Percentiles rank a stretch among this genome's conserved stretches.
Conservation (phyloP, 371 early-diverging fungal species). For the Mucor saturninus region DNA sequence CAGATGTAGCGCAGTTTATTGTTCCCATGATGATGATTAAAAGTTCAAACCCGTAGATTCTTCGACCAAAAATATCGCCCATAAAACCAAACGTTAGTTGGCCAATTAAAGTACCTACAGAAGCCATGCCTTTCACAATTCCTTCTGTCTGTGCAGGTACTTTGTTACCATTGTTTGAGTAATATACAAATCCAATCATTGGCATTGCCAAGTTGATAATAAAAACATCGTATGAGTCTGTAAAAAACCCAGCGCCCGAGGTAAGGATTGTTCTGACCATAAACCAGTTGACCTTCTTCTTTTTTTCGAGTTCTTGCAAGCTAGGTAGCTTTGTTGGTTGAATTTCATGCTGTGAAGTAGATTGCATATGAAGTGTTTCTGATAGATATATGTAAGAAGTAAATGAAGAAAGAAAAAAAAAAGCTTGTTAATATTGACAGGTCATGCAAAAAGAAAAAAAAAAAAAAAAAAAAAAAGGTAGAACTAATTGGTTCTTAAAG, state of each 20-base stretch:
- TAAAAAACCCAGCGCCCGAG: constrained; percentile 86
- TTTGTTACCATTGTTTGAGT: constrained; percentile 38
- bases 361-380: too few relatives aligned
- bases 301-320: constrained; percentile 5
- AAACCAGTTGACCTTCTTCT: constrained; percentile 64
- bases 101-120: constrained; percentile 79
- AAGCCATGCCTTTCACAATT: constrained; percentile 75
- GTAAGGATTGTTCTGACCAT: constrained; percentile 81
- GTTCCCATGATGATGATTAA: constrained; percentile 79
- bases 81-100: constrained; percentile 81
- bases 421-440: too few relatives aligned
- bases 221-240: constrained; percentile 88
- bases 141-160: constrained; percentile 64
- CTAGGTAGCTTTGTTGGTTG: neutral
- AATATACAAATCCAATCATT: constrained; percentile 79
- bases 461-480: too few relatives aligned
- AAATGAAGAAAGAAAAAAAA: too few relatives aligned
- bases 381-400: too few relatives aligned
- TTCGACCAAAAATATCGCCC: constrained; percentile 81
- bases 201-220: constrained; percentile 77
- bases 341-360: too few relatives aligned
- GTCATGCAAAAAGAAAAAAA: too few relatives aligned
- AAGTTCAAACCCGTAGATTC: constrained; percentile 87
- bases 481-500: too few relatives aligned
- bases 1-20: constrained; percentile 59